Evolutionary conservation across 768 basidiomycete genomes (phyloP), one percentile per base, ranked within the genome.

Genomic region (Dentipellis fragilis): DNA sequence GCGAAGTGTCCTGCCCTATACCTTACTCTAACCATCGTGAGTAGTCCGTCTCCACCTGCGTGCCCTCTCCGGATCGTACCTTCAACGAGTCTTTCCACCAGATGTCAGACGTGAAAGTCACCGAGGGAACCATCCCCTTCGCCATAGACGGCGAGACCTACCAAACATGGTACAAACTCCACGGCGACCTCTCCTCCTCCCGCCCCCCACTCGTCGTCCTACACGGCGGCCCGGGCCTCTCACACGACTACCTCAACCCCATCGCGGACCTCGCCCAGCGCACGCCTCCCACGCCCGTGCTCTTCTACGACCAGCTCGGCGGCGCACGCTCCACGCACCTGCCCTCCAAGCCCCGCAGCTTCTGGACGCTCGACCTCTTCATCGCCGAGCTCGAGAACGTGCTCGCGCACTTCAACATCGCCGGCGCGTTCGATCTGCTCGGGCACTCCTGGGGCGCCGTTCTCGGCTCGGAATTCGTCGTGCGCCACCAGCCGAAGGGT

Each of bases 391-490:
- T 45, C 42, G 42, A 12, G n/a, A 45, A 45, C 77, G 58, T 72
- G 72, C 42, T 83, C 23, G 46, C 57, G 0, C 57, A 74, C 21
- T 65, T 83, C 34, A 68, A 65, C 0, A 69, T 81, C 59, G 29
- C 29, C 29, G 61, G 63, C 9, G 60, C 64, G 10, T 82, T 73
- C 62, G 71, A 75, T 59, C 62, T 81, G 1, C 58, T 72, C 3
- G 80, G 81, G 0, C 80, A 82, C 55, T 80, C 78, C 6, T 81
- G 80, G 80, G 81, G 80, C 21, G 80, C 74, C 0, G 75, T 77
- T 59, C 68, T 81, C 12, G 75, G 66, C 0, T 58, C 68, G 10
- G 72, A 77, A 55, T 75, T 73, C 56, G 73, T 56, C 5, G 67
- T 73, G 42, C 63, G 69, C 14, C 42, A 16, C 17, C 67, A 68